Evolutionary conservation across 164 flowering plant genomes (phyloP).

Genomic region (Vitis riparia): DNA sequence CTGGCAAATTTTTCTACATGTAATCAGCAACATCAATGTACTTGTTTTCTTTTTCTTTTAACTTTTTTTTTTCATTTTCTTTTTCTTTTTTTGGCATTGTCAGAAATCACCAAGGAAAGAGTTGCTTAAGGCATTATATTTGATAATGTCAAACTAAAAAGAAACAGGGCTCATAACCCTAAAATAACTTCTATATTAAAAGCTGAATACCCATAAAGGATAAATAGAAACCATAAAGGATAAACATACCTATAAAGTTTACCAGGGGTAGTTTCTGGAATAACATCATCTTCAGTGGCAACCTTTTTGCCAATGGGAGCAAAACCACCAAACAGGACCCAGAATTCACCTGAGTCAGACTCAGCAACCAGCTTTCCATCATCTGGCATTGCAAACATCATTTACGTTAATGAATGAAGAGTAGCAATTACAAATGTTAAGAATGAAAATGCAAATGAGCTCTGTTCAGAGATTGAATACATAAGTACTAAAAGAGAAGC

Average conservation of each 20-base stretch:
- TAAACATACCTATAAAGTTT: conserved; percentile 70
- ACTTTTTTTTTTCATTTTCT: neutral
- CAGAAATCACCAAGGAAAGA: neutral
- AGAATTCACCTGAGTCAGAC: conserved; percentile 96
- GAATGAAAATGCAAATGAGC: neutral
- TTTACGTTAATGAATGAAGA: neutral
- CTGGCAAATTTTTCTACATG: neutral
- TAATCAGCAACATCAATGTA: neutral
- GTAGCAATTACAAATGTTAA: neutral
- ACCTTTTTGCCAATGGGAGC: conserved; percentile 95
- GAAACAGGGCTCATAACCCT: neutral
- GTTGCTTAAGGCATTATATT: neutral
- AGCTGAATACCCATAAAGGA: too few relatives aligned
- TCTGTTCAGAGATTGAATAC: neutral
- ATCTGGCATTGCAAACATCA: conserved; percentile 44
- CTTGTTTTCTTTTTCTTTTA: neutral
- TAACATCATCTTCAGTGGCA: conserved; percentile 78
- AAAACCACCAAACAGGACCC: conserved; percentile 99
- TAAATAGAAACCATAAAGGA: neutral
- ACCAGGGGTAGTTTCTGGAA: conserved; percentile 78
- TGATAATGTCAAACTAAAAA: neutral
- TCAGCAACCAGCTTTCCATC: conserved; percentile 95
- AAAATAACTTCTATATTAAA: neutral
- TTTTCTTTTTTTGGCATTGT: neutral
- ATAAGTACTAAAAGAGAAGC: neutral